A percentile compares a stretch with the other conserved stretches of the same genome.
Evolutionary conservation across 306 rosid genomes (phyloP).

Genomic region (Sophora flavescens): DNA sequence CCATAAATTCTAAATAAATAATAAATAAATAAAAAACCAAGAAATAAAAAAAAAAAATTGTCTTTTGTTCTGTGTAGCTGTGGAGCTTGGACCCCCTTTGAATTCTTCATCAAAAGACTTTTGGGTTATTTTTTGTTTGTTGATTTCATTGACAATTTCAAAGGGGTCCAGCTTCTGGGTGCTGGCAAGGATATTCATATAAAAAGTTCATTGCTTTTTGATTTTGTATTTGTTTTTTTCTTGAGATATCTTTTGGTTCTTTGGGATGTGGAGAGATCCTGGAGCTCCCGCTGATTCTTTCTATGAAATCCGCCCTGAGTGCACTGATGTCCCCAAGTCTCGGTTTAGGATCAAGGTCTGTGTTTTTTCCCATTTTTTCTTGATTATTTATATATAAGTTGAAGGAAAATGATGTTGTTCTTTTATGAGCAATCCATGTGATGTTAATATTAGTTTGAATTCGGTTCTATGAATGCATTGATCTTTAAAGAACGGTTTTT

Average conservation of each 20-base stretch:
- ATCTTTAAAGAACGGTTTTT: conserved; percentile 3
- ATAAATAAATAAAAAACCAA: background rate
- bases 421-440: conserved; percentile 4
- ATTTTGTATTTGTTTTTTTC: background rate
- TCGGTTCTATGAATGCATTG: background rate
- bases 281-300: conserved; percentile 94
- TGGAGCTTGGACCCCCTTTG: conserved; percentile 60
- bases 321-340: conserved; percentile 91
- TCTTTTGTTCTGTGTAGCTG: conserved; percentile 25
- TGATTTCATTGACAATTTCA: conserved; percentile 54
- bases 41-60: background rate
- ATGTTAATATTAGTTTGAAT: conserved; percentile 10
- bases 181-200: conserved; percentile 25
- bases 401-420: conserved; percentile 5
- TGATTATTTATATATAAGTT: background rate
- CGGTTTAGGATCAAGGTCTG: conserved; percentile 87
- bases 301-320: conserved; percentile 90
- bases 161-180: conserved; percentile 56
- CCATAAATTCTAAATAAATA: conserved; percentile 35
- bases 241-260: conserved; percentile 37
- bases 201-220: background rate
- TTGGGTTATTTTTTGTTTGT: conserved; percentile 36
- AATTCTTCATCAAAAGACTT: conserved; percentile 41
- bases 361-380: background rate
- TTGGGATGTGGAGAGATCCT: conserved; percentile 89